Percentiles rank a stretch among this genome's conserved stretches.
Evolutionary conservation across 805 yeast genomes (phyloP).

Genomic region (Wickerhamiella shivajii): DNA sequence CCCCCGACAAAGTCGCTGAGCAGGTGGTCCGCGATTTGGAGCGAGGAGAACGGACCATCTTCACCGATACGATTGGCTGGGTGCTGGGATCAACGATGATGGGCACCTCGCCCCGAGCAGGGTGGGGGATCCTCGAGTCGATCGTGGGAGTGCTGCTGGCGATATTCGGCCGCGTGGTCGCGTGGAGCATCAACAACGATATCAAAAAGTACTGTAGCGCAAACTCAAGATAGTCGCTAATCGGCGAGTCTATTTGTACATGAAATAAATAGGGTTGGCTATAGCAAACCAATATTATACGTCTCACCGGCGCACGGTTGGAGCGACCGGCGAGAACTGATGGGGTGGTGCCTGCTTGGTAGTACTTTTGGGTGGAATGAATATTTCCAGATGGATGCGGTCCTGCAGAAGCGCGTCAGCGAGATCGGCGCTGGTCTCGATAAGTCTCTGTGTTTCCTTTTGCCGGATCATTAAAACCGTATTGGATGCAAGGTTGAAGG

Average conservation of each 20-base stretch:
- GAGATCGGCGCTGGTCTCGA: slow-evolving; percentile 34
- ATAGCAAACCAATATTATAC: too few relatives aligned
- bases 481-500: slow-evolving; percentile 42
- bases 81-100: slow-evolving; percentile 40
- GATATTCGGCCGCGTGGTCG: slow-evolving; percentile 16
- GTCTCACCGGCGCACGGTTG: too few relatives aligned
- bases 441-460: slow-evolving; percentile 19
- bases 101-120: slow-evolving; percentile 18
- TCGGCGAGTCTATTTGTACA: too few relatives aligned
- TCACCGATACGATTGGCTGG: slow-evolving; percentile 82
- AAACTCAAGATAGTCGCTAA: too few relatives aligned
- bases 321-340: too few relatives aligned
- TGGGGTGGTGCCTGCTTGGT: too few relatives aligned
- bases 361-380: slow-evolving; percentile 20
- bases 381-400: slow-evolving; percentile 30
- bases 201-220: slow-evolving; percentile 7
- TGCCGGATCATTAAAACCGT: slow-evolving; percentile 27
- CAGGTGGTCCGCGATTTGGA: slow-evolving; percentile 41
- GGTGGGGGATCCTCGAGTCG: slow-evolving; percentile 17
- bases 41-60: slow-evolving; percentile 55
- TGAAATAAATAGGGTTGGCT: too few relatives aligned
- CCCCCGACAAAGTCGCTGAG: slow-evolving; percentile 51
- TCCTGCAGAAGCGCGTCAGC: slow-evolving; percentile 32
- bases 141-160: slow-evolving; percentile 16
- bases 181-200: slow-evolving; percentile 16